A percentile compares a stretch with the other conserved stretches of the same genome.
Evolutionary conservation across 495 filamentous ascomycete species (phyloP).

Genomic region (Letharia columbiana): DNA sequence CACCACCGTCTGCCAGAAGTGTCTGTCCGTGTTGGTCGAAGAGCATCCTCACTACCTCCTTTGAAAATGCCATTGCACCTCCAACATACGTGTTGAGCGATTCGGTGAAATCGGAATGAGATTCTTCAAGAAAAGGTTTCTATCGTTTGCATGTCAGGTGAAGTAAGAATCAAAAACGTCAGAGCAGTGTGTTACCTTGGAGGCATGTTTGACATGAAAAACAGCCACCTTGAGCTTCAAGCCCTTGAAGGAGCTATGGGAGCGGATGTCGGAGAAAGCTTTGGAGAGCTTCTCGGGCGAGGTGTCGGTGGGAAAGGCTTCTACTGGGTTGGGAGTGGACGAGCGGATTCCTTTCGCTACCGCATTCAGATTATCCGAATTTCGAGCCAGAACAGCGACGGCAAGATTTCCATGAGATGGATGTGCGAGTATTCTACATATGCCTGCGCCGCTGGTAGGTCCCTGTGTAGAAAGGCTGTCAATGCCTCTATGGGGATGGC

Average conservation of each 20-base stretch:
- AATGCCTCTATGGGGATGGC: constrained; percentile 41
- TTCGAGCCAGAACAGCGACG: constrained; percentile 40
- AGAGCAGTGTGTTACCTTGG: not conserved
- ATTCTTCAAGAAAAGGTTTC: constrained; percentile 43
- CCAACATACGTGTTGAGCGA: constrained; percentile 37
- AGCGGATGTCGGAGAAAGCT: constrained; percentile 36
- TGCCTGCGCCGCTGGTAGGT: constrained; percentile 35
- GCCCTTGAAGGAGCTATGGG: constrained; percentile 33
- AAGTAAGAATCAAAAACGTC: not conserved
- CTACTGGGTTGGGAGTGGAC: constrained; percentile 33
- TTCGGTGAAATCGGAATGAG: constrained; percentile 35
- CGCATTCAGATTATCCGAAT: constrained; percentile 32
- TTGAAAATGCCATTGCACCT: constrained; percentile 41
- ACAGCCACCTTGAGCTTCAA: constrained; percentile 38
- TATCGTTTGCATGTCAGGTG: constrained; percentile 18
- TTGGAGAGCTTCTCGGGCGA: constrained; percentile 30
- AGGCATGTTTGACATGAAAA: constrained; percentile 39
- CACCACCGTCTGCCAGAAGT: constrained; percentile 30
- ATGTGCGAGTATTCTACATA: constrained; percentile 39
- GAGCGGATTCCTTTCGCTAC: constrained; percentile 30
- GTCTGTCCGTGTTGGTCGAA: constrained; percentile 37
- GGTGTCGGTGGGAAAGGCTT: constrained; percentile 41
- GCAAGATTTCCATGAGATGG: constrained; percentile 41
- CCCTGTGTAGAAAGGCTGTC: constrained; percentile 29
- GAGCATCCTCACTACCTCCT: constrained; percentile 35